Evolutionary conservation across 225 moss, liverwort and hornwort genomes (phyloP).

Genomic region (Straminergon stramineum): DNA sequence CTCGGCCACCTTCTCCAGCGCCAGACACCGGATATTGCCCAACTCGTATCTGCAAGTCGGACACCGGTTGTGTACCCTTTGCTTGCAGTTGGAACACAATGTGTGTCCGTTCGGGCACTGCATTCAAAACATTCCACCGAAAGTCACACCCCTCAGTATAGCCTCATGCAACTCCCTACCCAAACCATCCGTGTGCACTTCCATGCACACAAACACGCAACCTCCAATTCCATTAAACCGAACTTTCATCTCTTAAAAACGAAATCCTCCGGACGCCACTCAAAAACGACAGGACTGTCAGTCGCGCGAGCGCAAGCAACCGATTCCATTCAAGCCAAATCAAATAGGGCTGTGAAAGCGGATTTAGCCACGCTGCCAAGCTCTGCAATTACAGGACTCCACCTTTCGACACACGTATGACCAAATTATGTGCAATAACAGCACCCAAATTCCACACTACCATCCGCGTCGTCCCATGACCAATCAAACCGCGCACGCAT

Average conservation of each 20-base stretch:
- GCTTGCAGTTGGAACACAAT: conserved; percentile 95
- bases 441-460: background rate
- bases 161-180: background rate
- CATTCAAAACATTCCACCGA: background rate
- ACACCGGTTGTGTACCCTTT: conserved; percentile 96
- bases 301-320: background rate
- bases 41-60: conserved; percentile 98
- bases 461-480: background rate
- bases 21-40: conserved; percentile 93
- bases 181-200: background rate
- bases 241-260: background rate
- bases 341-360: background rate
- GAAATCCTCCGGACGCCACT: background rate
- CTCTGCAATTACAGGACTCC: background rate
- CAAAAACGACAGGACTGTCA: background rate
- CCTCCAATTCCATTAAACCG: background rate
- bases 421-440: background rate
- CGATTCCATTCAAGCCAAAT: background rate
- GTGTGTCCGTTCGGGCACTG: conserved; percentile 99
- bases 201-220: background rate
- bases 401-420: background rate
- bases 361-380: background rate
- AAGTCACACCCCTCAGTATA: background rate
- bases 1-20: conserved; percentile 96
- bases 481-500: background rate